Conservation (phyloP, 179 eudicot species). For the Spinacia oleracea region DNA sequence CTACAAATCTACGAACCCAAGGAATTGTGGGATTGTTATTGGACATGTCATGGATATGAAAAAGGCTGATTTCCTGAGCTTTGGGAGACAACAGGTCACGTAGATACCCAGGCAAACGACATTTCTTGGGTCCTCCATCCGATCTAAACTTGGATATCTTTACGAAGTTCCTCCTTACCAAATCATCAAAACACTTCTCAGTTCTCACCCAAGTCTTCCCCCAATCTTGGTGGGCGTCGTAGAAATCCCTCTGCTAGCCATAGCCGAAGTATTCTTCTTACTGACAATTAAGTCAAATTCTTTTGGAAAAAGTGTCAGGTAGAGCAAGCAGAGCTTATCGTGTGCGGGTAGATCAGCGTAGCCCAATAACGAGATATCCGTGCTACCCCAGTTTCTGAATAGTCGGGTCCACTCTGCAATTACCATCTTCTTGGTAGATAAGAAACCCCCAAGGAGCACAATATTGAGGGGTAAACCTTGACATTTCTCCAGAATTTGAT, state of each 20-base stretch:
- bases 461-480: slow-evolving; percentile 33
- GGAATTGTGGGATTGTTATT: background rate
- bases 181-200: slow-evolving; percentile 35
- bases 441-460: slow-evolving; percentile 40
- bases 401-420: slow-evolving; percentile 14
- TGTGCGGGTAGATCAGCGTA: slow-evolving; percentile 38
- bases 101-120: slow-evolving; percentile 36
- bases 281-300: slow-evolving; percentile 37
- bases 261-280: slow-evolving; percentile 39
- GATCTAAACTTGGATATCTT: slow-evolving; percentile 44
- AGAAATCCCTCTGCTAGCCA: slow-evolving; percentile 58
- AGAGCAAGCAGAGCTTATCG: slow-evolving; percentile 44
- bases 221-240: slow-evolving; percentile 15
- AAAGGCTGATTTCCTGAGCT: slow-evolving; percentile 37
- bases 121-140: slow-evolving; percentile 40
- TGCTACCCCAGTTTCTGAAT: background rate
- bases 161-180: slow-evolving; percentile 39
- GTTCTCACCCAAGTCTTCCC: slow-evolving; percentile 43
- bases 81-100: slow-evolving; percentile 32
- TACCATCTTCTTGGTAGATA: slow-evolving; percentile 30
- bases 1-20: slow-evolving; percentile 38
- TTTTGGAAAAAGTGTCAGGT: slow-evolving; percentile 46
- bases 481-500: slow-evolving; percentile 30
- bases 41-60: slow-evolving; percentile 26
- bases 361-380: slow-evolving; percentile 30